These are phyloP conservation scores for Podaxis pistillaris DNA, from an alignment of 768 basidiomycete genomes.

Conservation along the genomic window DNA sequence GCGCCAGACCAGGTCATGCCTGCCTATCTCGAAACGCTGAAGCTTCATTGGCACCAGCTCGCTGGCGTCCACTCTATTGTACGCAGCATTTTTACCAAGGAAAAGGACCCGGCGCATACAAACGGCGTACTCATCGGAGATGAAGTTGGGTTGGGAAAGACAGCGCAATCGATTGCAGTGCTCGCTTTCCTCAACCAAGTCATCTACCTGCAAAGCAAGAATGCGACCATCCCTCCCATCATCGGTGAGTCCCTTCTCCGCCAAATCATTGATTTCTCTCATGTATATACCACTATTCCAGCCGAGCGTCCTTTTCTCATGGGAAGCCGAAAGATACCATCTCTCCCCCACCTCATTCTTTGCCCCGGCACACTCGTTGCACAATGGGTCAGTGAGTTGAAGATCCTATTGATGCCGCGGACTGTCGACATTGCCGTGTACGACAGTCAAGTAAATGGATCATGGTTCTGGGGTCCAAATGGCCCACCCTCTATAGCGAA, in stretches of 20 bases:
- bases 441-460: background rate
- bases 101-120: background rate
- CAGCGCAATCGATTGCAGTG: constrained; percentile 19
- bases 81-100: constrained; percentile 6
- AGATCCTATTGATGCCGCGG: constrained; percentile 14
- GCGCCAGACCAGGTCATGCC: background rate
- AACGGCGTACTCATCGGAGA: constrained; percentile 21
- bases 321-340: constrained; percentile 12
- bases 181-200: constrained; percentile 22
- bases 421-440: constrained; percentile 27
- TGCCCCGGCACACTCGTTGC: constrained; percentile 23
- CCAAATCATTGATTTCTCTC: background rate
- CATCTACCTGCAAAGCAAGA: background rate
- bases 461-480: constrained; percentile 20
- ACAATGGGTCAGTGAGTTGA: constrained; percentile 25
- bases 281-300: background rate
- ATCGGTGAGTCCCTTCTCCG: constrained; percentile 18
- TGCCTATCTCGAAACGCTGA: background rate
- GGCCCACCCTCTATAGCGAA: constrained; percentile 19
- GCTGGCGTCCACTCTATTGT: constrained; percentile 19
- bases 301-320: constrained; percentile 16
- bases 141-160: constrained; percentile 33
- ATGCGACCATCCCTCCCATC: constrained; percentile 18
- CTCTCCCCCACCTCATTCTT: constrained; percentile 21
- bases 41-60: background rate